Conservation (phyloP, 371 early-diverging fungal species). For the Apophysomyces variabilis region DNA sequence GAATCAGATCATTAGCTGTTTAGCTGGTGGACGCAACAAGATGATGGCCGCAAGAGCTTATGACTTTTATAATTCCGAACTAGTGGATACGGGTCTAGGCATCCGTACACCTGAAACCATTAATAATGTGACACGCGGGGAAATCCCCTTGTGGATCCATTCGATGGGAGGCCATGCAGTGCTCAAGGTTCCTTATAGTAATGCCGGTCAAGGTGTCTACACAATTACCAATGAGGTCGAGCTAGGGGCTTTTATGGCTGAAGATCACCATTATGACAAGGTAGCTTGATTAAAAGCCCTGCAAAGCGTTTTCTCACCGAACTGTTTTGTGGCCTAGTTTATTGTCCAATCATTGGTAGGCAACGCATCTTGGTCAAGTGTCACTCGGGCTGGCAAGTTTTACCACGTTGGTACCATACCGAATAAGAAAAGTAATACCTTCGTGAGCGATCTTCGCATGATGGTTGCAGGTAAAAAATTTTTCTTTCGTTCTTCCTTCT, state of each 20-base stretch:
- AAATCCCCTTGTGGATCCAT: slow-evolving; percentile 87
- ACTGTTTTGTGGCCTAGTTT: slow-evolving; percentile 46
- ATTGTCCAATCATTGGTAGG: slow-evolving; percentile 94
- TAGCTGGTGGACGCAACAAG: slow-evolving; percentile 95
- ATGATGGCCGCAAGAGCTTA: slow-evolving; percentile 96
- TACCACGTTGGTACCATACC: slow-evolving; percentile 95
- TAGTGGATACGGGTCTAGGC: slow-evolving; percentile 68
- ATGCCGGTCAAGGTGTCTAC: slow-evolving; percentile 95
- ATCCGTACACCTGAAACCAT: slow-evolving; percentile 93
- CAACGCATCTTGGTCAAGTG: slow-evolving; percentile 90
- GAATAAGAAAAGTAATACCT: slow-evolving; percentile 87
- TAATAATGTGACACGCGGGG: slow-evolving; percentile 84
- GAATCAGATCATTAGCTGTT: slow-evolving; percentile 88
- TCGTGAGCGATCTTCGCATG: slow-evolving; percentile 88
- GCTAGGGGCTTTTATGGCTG: slow-evolving; percentile 76
- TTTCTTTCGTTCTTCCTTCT: background rate
- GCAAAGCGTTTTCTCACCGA: background rate
- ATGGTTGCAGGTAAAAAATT: slow-evolving; percentile 77
- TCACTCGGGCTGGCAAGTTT: slow-evolving; percentile 78
- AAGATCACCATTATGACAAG: slow-evolving; percentile 90
- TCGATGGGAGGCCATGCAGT: slow-evolving; percentile 94
- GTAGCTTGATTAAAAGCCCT: slow-evolving; percentile 18
- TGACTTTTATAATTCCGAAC: slow-evolving; percentile 88
- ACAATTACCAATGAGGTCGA: slow-evolving; percentile 86
- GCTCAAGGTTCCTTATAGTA: slow-evolving; percentile 92